These are phyloP conservation scores for Claviceps digitariae DNA, from an alignment of 2,329 filamentous ascomycete species.

Conservation along the genomic window DNA sequence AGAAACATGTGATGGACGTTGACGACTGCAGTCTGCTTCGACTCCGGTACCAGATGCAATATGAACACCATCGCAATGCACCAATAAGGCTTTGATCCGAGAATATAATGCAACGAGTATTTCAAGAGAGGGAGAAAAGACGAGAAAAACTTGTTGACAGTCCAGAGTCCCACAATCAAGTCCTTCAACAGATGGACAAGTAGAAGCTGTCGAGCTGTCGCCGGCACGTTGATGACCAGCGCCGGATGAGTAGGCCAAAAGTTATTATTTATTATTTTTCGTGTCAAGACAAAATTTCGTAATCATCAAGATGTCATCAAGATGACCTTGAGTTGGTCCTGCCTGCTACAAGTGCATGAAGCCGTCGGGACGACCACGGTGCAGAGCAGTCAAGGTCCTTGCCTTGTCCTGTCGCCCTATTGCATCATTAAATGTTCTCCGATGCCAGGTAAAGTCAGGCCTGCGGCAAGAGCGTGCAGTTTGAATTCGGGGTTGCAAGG, in stretches of 20 bases:
- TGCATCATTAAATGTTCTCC: conserved; percentile 31
- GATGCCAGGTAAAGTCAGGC: conserved; percentile 28
- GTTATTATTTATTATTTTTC: neutral
- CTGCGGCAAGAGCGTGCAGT: conserved; percentile 29
- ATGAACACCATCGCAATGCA: conserved; percentile 7
- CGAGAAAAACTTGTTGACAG: neutral
- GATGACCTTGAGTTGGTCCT: neutral
- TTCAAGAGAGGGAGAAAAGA: neutral
- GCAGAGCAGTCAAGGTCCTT: neutral
- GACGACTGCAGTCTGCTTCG: neutral
- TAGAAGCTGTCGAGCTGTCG: neutral
- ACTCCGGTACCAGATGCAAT: conserved; percentile 1
- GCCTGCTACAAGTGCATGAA: neutral
- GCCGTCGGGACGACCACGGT: neutral
- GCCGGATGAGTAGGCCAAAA: neutral
- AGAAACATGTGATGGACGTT: neutral
- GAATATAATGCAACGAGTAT: neutral
- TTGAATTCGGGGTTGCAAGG: conserved; percentile 76
- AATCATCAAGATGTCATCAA: neutral
- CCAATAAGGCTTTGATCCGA: neutral
- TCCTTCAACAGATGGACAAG: neutral
- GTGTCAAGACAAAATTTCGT: neutral
- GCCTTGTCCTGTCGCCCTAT: conserved; percentile 8
- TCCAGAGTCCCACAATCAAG: neutral
- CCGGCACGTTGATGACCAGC: too few species aligned